Percentiles rank a stretch among this genome's conserved stretches.
These are phyloP conservation scores for Ustilago xerochloae DNA, from an alignment of 1,284 basidiomycete species.

Conservation along the genomic window DNA sequence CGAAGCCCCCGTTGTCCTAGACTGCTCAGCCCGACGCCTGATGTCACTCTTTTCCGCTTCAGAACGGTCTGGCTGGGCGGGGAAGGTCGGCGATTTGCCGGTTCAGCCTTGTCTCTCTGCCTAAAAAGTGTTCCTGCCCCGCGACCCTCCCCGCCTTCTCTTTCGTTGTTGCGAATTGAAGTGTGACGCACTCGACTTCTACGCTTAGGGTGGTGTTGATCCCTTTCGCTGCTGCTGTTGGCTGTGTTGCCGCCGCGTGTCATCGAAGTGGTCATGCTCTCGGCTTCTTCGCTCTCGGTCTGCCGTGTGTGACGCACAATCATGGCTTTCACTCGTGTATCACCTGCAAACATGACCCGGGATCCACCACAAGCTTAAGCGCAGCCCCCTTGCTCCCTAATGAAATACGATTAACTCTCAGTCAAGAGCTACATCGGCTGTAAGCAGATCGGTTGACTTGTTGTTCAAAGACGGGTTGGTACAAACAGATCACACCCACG, in stretches of 20 bases:
- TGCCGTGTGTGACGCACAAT: background rate
- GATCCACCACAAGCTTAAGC: background rate
- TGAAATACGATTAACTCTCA: too few species aligned
- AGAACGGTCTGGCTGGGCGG: constrained; percentile 10
- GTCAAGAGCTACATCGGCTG: too few species aligned
- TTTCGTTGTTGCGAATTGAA: background rate
- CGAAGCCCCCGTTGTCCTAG: constrained; percentile 19
- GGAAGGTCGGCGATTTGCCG: constrained; percentile 19
- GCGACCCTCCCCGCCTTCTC: constrained; percentile 1
- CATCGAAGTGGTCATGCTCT: background rate
- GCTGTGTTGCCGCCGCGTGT: background rate
- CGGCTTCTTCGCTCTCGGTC: constrained; percentile 3
- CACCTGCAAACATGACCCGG: background rate
- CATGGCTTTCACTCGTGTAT: background rate
- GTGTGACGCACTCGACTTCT: background rate
- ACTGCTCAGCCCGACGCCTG: constrained; percentile 29
- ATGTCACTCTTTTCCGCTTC: constrained; percentile 13
- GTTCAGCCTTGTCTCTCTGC: background rate
- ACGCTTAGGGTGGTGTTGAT: too few species aligned
- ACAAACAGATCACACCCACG: constrained; percentile 3
- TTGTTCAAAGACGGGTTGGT: background rate
- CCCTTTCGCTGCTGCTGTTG: too few species aligned
- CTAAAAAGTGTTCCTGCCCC: background rate
- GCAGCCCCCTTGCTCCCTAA: background rate
- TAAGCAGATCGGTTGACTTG: background rate